Evolutionary conservation across 2,329 filamentous ascomycete species (phyloP), one percentile per base, ranked within the genome.

Genomic region (Pyrenophora teres): DNA sequence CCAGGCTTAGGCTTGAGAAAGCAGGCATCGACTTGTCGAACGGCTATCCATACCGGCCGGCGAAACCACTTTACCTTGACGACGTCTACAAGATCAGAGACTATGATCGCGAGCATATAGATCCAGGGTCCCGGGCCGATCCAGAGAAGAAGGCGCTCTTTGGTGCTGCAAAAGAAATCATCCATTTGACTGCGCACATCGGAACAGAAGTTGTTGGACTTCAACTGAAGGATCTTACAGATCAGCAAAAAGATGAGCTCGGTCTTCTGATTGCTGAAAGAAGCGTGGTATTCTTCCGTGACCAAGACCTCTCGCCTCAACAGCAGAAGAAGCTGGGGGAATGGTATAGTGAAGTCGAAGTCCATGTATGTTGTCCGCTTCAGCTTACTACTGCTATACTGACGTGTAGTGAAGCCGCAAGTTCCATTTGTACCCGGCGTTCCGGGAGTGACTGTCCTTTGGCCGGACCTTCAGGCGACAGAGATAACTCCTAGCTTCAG

Each of bases 11-110:
- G 3, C 77, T 90, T 0, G 82, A 84, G 59, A 89, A 87, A 55
- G 86, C 85, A 0, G 87, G 85, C 1, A 81, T 90, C 46, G 86
- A 91, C 65, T 77, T 90, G 2, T 87, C 85, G 0, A 74, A 83
- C 1, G 88, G 87, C 0, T 90, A 90, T 58, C 88, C 88, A 0
- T 89, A 90, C 62, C 82, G 87, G 0, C 87, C 87, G 1, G 81
- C 83, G 0, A 80, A 80, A 40, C 87, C 88, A 0, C 74, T 90
- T 1, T 90, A 85, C 60, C 75, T 90, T 0, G 83, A 91, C 50
- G 87, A 90, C 58, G 85, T 87, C 3, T 84, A 83, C 71, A 83
- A 82, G 40, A 87, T 91, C 65, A 77, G 87, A 15, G 78, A 83
- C 68, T 66, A 67, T 35, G 65, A 68, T 43, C 63, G 64, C 64